Conservation (phyloP, 768 basidiomycete genomes). For the Xerocomus potaroensis region DNA sequence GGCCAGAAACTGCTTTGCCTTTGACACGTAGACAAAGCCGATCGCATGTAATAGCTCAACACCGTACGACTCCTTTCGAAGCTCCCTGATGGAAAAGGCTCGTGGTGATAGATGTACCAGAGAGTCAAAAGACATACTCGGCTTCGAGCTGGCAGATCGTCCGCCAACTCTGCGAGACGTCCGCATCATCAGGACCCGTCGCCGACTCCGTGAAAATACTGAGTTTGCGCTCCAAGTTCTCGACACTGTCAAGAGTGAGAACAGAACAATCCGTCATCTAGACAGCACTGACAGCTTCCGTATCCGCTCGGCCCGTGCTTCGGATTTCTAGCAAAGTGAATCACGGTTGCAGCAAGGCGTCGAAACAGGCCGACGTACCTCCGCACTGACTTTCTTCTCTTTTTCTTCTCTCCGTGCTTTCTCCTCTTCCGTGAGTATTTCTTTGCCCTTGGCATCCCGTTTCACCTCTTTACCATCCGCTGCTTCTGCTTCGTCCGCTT, state of each 20-base stretch:
- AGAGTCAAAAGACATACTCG: slow-evolving; percentile 48
- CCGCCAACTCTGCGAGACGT: slow-evolving; percentile 68
- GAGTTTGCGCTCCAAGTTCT: slow-evolving; percentile 76
- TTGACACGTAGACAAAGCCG: slow-evolving; percentile 80
- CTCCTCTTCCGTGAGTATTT: slow-evolving; percentile 64
- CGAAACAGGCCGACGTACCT: slow-evolving; percentile 41
- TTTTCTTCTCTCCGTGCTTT: slow-evolving; percentile 72
- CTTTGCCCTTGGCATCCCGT: slow-evolving; percentile 51
- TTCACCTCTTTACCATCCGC: slow-evolving; percentile 37
- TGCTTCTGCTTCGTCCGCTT: slow-evolving; percentile 68
- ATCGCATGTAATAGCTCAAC: slow-evolving; percentile 81
- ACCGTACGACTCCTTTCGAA: slow-evolving; percentile 84
- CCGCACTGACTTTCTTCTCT: slow-evolving; percentile 57
- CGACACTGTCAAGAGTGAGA: slow-evolving; percentile 35
- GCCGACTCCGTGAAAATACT: slow-evolving; percentile 87
- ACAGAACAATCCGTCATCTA: background rate
- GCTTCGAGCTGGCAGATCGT: slow-evolving; percentile 80
- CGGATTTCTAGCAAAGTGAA: slow-evolving; percentile 57
- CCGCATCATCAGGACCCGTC: slow-evolving; percentile 58
- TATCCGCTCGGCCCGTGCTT: slow-evolving; percentile 71
- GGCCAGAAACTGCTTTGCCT: slow-evolving; percentile 80
- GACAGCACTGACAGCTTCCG: slow-evolving; percentile 46
- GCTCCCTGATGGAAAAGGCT: slow-evolving; percentile 47
- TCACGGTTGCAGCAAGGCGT: slow-evolving; percentile 1
- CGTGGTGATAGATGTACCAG: background rate